Evolutionary conservation across 108 stramenopile species (phyloP).

Genomic region (Skeletonema marinoi): DNA sequence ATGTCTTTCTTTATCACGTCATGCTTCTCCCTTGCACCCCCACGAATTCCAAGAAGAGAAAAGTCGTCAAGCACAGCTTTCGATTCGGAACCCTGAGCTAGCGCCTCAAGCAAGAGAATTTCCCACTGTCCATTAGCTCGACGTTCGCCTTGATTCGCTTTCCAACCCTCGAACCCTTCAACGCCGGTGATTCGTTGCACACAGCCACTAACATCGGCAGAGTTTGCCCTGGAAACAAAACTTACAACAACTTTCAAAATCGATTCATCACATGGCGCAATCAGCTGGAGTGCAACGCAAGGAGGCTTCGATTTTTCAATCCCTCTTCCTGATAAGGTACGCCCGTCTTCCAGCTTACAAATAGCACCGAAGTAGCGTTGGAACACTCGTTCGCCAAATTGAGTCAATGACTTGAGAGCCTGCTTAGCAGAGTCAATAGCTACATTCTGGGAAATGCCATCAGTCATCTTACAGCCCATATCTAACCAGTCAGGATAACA

Average conservation of each 20-base stretch:
- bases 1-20: slow-evolving; percentile 29
- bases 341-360: not conserved
- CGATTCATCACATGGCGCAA: slow-evolving; percentile 29
- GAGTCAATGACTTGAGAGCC: slow-evolving; percentile 51
- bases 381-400: slow-evolving; percentile 45
- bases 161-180: slow-evolving; percentile 28
- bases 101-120: slow-evolving; percentile 54
- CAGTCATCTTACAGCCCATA: slow-evolving; percentile 49
- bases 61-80: not conserved
- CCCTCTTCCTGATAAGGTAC: not conserved
- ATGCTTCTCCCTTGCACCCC: slow-evolving; percentile 4
- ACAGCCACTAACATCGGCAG: slow-evolving; percentile 32
- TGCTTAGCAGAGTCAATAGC: slow-evolving; percentile 54
- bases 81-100: slow-evolving; percentile 27
- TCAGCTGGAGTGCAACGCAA: slow-evolving; percentile 19
- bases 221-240: not conserved
- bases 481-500: slow-evolving; percentile 86
- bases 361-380: slow-evolving; percentile 35
- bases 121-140: slow-evolving; percentile 85
- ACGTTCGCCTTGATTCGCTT: slow-evolving; percentile 48
- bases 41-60: not conserved
- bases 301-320: not conserved
- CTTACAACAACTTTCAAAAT: slow-evolving; percentile 22
- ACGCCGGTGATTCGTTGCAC: slow-evolving; percentile 53
- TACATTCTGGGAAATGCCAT: slow-evolving; percentile 37